Base-by-base conservation (phyloP, 1,284 basidiomycete species). In the Tremellales sp. region DNA sequence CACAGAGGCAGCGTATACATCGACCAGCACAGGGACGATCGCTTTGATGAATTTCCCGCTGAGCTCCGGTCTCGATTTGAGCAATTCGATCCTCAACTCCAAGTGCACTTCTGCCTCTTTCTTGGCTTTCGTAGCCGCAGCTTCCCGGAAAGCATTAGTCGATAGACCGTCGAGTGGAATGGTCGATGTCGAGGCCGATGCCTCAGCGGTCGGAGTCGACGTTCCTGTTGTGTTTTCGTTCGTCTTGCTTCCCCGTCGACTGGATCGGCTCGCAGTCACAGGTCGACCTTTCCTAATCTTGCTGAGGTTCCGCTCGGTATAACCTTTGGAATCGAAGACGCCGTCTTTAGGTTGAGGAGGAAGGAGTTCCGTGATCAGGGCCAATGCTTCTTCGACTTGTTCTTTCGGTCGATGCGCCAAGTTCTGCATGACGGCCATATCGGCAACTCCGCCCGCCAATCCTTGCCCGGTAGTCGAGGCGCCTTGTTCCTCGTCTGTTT, bases 351-450 rank as follows among this genome's bases (percentile, higher is more conserved):
- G 88, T 24, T 92, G 72, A 7, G 93, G 87, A 1, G 93, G 93
- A 72, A 97, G 80, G 14, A 97, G 73, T 66, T 97, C 93, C 29
- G 86, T 86, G 21, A 93, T 78, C 16, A 97, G 78, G 53, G 84
- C 85, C 22, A 97, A 75, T 0, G 87, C 84, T 72, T 97, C 92
- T 71, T 95, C 91, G 5, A 97, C 81, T 68, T 95, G 92, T 57
- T 97, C 94, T 74, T 97, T 97, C 9, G 94, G 88, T 31, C 92
- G 80, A 69, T 97, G 91, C 0, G 92, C 91, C 28, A 98, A 76
- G 68, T 94, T 97, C 74, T 97, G 90, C 81, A 97, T 88, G 28
- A 98, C 88, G 6, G 89, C 87, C 88, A 97, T 93, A 68, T 97
- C 93, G 4, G 87, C 87, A 6, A 92, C 71, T 19, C 88, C 86